Base-by-base conservation (phyloP, 352 stramenopile species). In the Globisporangium camurandrum region DNA sequence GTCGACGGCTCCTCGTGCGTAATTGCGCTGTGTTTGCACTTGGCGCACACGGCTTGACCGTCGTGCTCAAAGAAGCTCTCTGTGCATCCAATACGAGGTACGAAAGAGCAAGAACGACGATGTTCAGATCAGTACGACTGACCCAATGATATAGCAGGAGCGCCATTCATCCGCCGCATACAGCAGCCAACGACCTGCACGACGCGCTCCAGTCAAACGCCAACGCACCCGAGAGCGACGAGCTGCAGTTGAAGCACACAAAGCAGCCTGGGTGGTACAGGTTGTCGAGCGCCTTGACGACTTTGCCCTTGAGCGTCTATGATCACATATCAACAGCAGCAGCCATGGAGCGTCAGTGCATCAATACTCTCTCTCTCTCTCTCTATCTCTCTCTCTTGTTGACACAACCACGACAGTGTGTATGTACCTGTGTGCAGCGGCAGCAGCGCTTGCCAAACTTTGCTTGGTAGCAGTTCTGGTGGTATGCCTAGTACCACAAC, bases 221-320 rank as follows among this genome's bases (percentile, higher is more conserved):
- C 16, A 26, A 36, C 45, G 51, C 67, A 92, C 80, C 76, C 55
- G 75, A 82, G 52, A 92, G 71, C 10, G 80, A 88, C 24, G 77
- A 59, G 36, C 64, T 88, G 57, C 80, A 92, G 49, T 80, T 62
- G 48, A 66, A 88, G 61, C 80, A 92, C 12, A 92, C 75, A 49
- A 92, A 92, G 49, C 80, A 92, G 51, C 78, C 76, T 16, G 80
- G 80, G 54, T 92, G 80, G 58, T 89, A 92, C n/a, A 92, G 62
- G 37, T 78, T 84, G 57, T 92, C 77, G 20, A 92, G 58, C 12
- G 80, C 80, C 57, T 92, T 92, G 44, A 92, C 78, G 26, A 89
- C 80, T 62, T 92, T 92, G 61, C 80, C 80, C 50, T 88, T 88
- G 36, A 92, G 66, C 37, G 82, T 65, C 71, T 82, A 41, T 4